Evolutionary conservation across 2,329 filamentous ascomycete species (phyloP), one percentile per base, ranked within the genome.

Genomic region (Arthrobotrys sphaeroides): DNA sequence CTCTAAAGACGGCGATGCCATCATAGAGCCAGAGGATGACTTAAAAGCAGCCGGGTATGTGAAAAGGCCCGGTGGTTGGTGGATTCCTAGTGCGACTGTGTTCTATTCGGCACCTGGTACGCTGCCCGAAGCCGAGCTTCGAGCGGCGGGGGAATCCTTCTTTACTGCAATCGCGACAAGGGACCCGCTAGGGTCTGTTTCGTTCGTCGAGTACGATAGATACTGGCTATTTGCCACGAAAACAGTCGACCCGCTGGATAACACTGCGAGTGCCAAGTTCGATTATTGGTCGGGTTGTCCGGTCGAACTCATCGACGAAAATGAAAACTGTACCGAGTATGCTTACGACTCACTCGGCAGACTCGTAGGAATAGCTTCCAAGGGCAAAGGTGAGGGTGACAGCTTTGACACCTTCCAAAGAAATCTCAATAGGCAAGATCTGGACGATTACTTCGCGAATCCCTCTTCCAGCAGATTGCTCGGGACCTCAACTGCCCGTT

Each of bases 21-120:
- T 31, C 28, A 9, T 31, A 5, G 28, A 31, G 28, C 28, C 5
- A 31, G 28, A 31, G 4, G 5, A 5, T 5, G 28, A 31, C 28
- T 31, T 31, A 40, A 22, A 31, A 47, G 16, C 22, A n/a, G 65
- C 12, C 9, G 65, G 65, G 5, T 69, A 69, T 28, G 42, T 31
- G 2, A 31, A 61, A 5, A 31, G 60, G 2, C 53, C 61, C 9
- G 33, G 47, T 4, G 3, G 4, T 10, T 69, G 33, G 26, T 69
- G 65, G 65, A 33, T 33, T 2, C 65, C 65, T 7, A 38, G 36
- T 38, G 7, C 36, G 6, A 5, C 3, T 3, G 3, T 3, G 3
- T 38, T 10, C 10, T 38, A 3, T 3, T 38, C 36, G 12, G 13
- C 7, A 10, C 4, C 22, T 2, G 10, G 3, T 2, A 3, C 4